These are phyloP conservation scores for Zelopaecilomyces penicillatus DNA, from an alignment of 2,329 filamentous ascomycete species.

Conservation along the genomic window DNA sequence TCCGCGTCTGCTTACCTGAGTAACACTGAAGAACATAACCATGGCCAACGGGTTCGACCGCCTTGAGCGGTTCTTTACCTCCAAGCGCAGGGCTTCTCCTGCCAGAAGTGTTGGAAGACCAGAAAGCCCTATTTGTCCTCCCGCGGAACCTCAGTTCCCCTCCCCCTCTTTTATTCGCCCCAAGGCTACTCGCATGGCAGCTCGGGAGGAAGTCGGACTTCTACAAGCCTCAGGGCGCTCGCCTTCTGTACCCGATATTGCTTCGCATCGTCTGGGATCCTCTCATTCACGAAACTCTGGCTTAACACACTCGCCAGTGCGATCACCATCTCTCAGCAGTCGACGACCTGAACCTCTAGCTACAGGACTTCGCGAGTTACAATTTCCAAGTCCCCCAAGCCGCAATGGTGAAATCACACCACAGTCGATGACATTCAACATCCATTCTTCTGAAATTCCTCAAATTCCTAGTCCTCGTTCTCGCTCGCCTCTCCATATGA, in stretches of 20 bases:
- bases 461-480: slow-evolving; percentile 18
- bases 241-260: slow-evolving; percentile 17
- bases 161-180: slow-evolving; percentile 49
- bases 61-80: slow-evolving; percentile 44
- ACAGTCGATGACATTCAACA: slow-evolving; percentile 14
- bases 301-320: slow-evolving; percentile 14
- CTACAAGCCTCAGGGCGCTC: slow-evolving; percentile 21
- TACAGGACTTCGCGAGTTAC: slow-evolving; percentile 26
- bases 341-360: slow-evolving; percentile 15
- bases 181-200: slow-evolving; percentile 45
- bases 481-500: slow-evolving; percentile 16
- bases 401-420: slow-evolving; percentile 18
- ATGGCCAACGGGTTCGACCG: slow-evolving; percentile 43
- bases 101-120: slow-evolving; percentile 15
- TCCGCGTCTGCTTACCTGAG: too few relatives aligned
- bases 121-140: slow-evolving; percentile 12
- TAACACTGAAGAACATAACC: slow-evolving; percentile 8
- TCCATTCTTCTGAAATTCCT: slow-evolving; percentile 14
- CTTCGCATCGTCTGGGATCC: slow-evolving; percentile 5
- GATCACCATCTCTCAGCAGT: slow-evolving; percentile 18
- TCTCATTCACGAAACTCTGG: slow-evolving; percentile 8
- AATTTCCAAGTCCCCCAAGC: slow-evolving; percentile 28
- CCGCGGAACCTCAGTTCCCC: slow-evolving; percentile 34
- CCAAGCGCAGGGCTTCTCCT: slow-evolving; percentile 29
- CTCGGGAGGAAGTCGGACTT: slow-evolving; percentile 39